These are phyloP conservation scores for Helichrysum umbraculigerum DNA, from an alignment of 129 eudicot species.

Conservation along the genomic window DNA sequence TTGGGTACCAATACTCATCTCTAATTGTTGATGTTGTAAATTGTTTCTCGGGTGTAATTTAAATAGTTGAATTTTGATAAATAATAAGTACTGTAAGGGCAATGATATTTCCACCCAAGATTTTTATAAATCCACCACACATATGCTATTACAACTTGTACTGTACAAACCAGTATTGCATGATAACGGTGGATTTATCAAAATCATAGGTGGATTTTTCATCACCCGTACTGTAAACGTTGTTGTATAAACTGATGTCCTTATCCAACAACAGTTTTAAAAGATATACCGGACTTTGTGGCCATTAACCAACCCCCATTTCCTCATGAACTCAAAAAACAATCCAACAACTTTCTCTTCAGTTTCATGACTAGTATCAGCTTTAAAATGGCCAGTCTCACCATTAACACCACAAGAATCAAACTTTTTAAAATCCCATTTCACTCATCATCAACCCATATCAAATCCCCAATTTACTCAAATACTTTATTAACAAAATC, in stretches of 20 bases:
- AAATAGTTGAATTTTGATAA: too few species aligned
- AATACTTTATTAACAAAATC: constrained; percentile 23
- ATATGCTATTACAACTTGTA: too few species aligned
- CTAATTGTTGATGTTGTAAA: too few species aligned
- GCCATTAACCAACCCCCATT: constrained; percentile 32
- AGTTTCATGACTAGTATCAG: constrained; percentile 31
- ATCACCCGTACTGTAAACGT: too few species aligned
- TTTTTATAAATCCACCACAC: too few species aligned
- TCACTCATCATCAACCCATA: constrained; percentile 24
- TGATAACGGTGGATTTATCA: too few species aligned
- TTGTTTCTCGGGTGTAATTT: too few species aligned
- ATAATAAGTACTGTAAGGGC: too few species aligned
- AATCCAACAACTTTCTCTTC: not conserved
- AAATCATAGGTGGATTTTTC: too few species aligned
- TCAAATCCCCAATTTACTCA: constrained; percentile 35
- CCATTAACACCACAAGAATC: constrained; percentile 62
- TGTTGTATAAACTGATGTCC: not conserved
- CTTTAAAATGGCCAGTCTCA: constrained; percentile 58
- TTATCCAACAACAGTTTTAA: not conserved
- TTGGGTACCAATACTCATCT: too few species aligned
- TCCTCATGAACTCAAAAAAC: constrained; percentile 2
- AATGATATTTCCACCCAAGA: too few species aligned
- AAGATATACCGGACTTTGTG: constrained; percentile 12
- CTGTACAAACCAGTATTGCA: too few species aligned
- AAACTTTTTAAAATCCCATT: constrained; percentile 35